phyloP scores from a whole-genome alignment of 805 yeast genomes.

The Nakazawaea holstii region DNA sequence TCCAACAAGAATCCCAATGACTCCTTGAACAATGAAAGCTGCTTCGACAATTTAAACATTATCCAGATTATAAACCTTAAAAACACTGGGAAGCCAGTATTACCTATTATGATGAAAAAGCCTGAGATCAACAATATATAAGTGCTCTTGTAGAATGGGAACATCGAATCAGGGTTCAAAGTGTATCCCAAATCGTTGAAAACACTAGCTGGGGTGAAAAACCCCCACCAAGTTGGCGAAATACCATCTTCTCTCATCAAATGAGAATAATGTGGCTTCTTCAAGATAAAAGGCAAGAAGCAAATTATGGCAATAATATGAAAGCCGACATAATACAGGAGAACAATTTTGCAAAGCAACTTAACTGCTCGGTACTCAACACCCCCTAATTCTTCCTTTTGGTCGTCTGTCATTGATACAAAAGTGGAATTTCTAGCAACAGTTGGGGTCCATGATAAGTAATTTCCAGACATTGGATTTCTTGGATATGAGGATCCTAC shows the following conservation, averaged over 20 bases:
- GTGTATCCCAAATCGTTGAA: conserved; percentile 87
- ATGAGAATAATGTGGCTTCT: conserved; percentile 33
- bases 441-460: conserved; percentile 86
- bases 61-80: conserved; percentile 82
- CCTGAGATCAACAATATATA: conserved; percentile 60
- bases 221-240: conserved; percentile 88
- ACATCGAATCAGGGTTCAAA: conserved; percentile 76
- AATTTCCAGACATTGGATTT: conserved; percentile 46
- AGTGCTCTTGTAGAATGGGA: conserved; percentile 54
- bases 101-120: conserved; percentile 82
- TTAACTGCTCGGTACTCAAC: conserved; percentile 92
- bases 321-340: conserved; percentile 70
- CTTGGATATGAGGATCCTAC: not conserved
- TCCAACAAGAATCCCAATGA: conserved; percentile 82
- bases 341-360: conserved; percentile 59
- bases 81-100: conserved; percentile 89
- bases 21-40: conserved; percentile 60
- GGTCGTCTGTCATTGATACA: conserved; percentile 72
- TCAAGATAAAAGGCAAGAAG: conserved; percentile 57
- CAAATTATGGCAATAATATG: conserved; percentile 50
- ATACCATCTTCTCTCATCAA: conserved; percentile 52
- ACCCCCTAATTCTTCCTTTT: conserved; percentile 94
- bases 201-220: conserved; percentile 72
- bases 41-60: conserved; percentile 60
- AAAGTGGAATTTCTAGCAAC: conserved; percentile 92